These are phyloP conservation scores for Murraya koenigii DNA, from an alignment of 345 rosid species.

Conservation along the genomic window DNA sequence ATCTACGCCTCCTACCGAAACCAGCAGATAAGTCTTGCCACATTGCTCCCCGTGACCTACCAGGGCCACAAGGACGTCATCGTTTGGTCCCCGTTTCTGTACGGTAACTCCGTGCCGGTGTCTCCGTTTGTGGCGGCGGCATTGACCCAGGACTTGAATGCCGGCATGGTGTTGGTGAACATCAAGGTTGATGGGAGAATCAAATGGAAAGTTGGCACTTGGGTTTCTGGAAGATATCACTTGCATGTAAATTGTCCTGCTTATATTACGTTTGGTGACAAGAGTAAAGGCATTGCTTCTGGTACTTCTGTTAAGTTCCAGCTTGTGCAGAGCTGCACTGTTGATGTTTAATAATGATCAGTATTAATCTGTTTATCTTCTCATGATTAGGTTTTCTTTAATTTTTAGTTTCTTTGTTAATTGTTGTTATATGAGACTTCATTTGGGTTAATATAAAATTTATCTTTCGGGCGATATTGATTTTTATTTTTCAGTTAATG, in stretches of 20 bases:
- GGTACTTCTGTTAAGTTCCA: slow-evolving; percentile 50
- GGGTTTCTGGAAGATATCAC: slow-evolving; percentile 63
- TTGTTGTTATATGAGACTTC: not conserved
- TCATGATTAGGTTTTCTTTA: not conserved
- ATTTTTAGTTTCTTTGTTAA: not conserved
- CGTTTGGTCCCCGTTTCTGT: slow-evolving; percentile 70
- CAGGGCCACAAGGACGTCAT: slow-evolving; percentile 56
- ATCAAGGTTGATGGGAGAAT: slow-evolving; percentile 54
- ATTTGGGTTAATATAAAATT: not conserved
- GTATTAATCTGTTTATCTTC: not conserved
- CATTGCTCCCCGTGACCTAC: slow-evolving; percentile 55
- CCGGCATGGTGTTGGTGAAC: slow-evolving; percentile 53
- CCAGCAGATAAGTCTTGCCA: slow-evolving; percentile 65
- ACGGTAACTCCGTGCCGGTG: slow-evolving; percentile 49
- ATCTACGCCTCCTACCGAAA: slow-evolving; percentile 58
- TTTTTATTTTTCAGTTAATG: not conserved
- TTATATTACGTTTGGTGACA: slow-evolving; percentile 24
- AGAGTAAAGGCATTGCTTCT: slow-evolving; percentile 10
- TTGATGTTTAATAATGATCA: slow-evolving; percentile 40
- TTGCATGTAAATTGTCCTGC: slow-evolving; percentile 67
- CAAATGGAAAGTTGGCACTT: slow-evolving; percentile 78
- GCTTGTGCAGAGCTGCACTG: slow-evolving; percentile 48
- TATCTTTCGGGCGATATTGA: not conserved
- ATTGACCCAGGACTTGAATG: slow-evolving; percentile 47
- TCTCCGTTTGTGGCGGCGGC: slow-evolving; percentile 36